These are phyloP conservation scores for Hericium erinaceus DNA, from an alignment of 768 basidiomycete genomes.

Conservation along the genomic window DNA sequence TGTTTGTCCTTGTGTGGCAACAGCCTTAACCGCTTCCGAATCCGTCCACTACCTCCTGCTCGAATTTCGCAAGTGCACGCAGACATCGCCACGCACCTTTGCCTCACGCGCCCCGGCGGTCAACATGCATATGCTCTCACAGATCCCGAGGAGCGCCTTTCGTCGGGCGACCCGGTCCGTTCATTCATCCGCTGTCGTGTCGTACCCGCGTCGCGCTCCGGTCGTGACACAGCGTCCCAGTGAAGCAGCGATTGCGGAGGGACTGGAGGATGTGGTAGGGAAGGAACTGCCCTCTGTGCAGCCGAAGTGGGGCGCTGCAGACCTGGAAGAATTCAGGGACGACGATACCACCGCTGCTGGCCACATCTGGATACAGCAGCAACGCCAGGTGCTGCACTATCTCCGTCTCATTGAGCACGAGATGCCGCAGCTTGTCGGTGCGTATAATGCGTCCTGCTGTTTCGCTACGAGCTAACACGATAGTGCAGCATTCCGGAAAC, in stretches of 20 bases:
- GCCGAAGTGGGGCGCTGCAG: constrained; percentile 10
- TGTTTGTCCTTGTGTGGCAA: constrained; percentile 13
- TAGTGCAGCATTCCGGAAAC: constrained; percentile 65
- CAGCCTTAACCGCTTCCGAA: neutral
- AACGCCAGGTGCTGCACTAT: constrained; percentile 67
- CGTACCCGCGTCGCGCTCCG: neutral
- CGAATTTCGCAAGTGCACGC: neutral
- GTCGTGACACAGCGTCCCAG: neutral
- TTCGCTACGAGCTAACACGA: constrained; percentile 1
- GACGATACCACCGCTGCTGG: constrained; percentile 64
- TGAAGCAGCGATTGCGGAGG: constrained; percentile 13
- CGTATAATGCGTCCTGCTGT: constrained; percentile 10
- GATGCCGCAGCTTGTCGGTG: constrained; percentile 80
- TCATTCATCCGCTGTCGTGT: constrained; percentile 16
- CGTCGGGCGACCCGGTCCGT: constrained; percentile 13
- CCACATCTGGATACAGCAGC: constrained; percentile 65
- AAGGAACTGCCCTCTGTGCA: neutral
- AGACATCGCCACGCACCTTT: neutral
- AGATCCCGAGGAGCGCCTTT: neutral
- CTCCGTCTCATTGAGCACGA: constrained; percentile 84
- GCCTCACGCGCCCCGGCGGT: neutral
- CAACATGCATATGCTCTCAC: neutral
- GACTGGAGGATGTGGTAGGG: constrained; percentile 12
- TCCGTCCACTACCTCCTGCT: neutral
- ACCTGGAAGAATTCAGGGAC: constrained; percentile 32